phyloP scores from a whole-genome alignment of 176 grass and related monocot genomes.

The Phoenix dactylifera region DNA sequence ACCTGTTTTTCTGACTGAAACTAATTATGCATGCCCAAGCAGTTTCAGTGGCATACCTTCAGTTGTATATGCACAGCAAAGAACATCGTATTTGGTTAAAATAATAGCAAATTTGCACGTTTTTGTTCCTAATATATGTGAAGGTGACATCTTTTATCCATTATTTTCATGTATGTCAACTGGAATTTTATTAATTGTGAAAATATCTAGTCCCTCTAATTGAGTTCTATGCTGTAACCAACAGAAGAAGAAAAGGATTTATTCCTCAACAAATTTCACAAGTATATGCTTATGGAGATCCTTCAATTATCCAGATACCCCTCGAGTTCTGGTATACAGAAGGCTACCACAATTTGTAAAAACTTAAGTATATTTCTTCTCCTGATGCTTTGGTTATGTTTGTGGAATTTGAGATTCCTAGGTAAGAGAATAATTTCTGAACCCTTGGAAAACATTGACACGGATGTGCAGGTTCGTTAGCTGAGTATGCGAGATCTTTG shows the following conservation, averaged over 20 bases:
- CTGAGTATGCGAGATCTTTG: slow-evolving; percentile 63
- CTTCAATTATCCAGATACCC: slow-evolving; percentile 17
- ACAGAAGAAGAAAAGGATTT: slow-evolving; percentile 97
- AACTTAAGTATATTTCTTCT: slow-evolving; percentile 62
- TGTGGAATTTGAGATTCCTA: too few relatives aligned
- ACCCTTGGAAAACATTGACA: not conserved
- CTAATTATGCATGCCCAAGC: slow-evolving; percentile 49
- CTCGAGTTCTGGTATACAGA: slow-evolving; percentile 28
- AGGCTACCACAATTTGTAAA: slow-evolving; percentile 50
- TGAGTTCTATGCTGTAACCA: slow-evolving; percentile 14
- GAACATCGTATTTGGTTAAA: slow-evolving; percentile 89
- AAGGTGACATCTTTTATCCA: slow-evolving; percentile 49
- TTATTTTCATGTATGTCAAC: slow-evolving; percentile 12
- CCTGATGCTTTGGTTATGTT: not conserved
- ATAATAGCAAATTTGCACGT: slow-evolving; percentile 94
- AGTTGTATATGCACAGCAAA: slow-evolving; percentile 66
- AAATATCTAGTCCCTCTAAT: too few relatives aligned
- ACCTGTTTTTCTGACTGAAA: slow-evolving; percentile 39
- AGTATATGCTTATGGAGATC: slow-evolving; percentile 41
- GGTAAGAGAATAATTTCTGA: not conserved
- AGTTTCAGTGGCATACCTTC: slow-evolving; percentile 43
- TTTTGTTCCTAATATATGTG: slow-evolving; percentile 92
- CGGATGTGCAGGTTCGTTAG: slow-evolving; percentile 58
- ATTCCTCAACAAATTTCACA: slow-evolving; percentile 79
- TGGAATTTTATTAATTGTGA: too few relatives aligned